Base-by-base conservation (phyloP, 2,329 filamentous ascomycete species). In the Colletotrichum siamense region DNA sequence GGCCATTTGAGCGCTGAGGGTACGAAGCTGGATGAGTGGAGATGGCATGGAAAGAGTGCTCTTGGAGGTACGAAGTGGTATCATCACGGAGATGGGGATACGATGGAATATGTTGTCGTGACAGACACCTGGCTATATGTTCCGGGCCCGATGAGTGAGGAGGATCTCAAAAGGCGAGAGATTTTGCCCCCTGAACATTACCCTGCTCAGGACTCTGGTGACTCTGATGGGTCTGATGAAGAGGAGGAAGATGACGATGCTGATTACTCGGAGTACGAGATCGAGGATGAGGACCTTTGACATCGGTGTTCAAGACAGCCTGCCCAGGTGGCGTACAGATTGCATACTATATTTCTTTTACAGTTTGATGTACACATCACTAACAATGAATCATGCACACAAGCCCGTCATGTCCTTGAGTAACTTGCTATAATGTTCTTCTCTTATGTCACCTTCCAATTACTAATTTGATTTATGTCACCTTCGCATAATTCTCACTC, bases 71-170 rank as follows among this genome's bases (percentile, higher is more conserved):
- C 13, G 26, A 22, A n/a, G 24, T 76, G 70, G 69, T n/a, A n/a
- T 22, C 73, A 76, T 22, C 73, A 76, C 10, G 69, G 68, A 6
- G 62, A 69, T 6, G 69, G 32, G 8, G 69, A 73, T 16, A 73
- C 44, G 36, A 34, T 76, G 55, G 73, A 76, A 30, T 76, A 76
- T 26, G 70, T 73, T 10, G 73, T 76, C 12, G 57, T 76, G 13
- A 68, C 57, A 26, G 73, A 76, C 32, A 73, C 63, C 15, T 76
- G 73, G 73, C 63, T 32, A 18, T 76, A 68, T 9, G 18, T 72
- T 1, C 44, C 73, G 12, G 36, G 26, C 3, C 13, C 28, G 12
- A 73, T 75, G 73, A 22, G 36, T 30, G 69, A 72, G 62, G 73
- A 34, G 18, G 73, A 75, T 24, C n/a, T 18, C 12, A 30, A 16